A percentile compares a stretch with the other conserved stretches of the same genome.
Conservation (phyloP, 1,284 basidiomycete species). For the Pseudozyma sp. region DNA sequence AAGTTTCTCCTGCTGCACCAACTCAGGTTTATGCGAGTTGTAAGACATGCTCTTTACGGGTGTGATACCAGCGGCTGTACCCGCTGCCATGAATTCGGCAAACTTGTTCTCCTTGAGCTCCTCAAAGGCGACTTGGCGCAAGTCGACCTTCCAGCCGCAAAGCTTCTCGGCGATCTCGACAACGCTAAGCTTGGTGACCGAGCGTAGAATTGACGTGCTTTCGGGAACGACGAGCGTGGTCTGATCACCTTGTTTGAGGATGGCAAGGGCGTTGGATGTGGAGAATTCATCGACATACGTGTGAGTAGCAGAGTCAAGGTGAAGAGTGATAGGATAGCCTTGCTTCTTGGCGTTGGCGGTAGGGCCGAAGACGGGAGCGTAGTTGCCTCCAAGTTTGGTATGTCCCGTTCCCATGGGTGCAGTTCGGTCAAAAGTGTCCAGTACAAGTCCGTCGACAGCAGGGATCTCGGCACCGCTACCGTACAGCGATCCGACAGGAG, state of each 20-base stretch:
- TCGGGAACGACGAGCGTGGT: conserved; percentile 53
- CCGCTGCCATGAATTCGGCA: conserved; percentile 63
- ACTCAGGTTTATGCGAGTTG: conserved; percentile 56
- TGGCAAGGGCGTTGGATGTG: conserved; percentile 68
- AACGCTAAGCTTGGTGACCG: conserved; percentile 58
- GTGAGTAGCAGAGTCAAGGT: conserved; percentile 61
- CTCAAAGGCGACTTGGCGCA: conserved; percentile 63
- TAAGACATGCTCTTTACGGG: conserved; percentile 69
- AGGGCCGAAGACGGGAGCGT: conserved; percentile 66
- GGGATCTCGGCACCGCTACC: conserved; percentile 64
- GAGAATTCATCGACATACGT: conserved; percentile 68
- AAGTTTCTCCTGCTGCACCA: conserved; percentile 34
- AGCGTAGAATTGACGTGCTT: conserved; percentile 51
- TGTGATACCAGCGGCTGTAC: conserved; percentile 67
- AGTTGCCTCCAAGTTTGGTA: conserved; percentile 69
- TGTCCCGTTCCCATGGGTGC: conserved; percentile 66
- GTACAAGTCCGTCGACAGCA: conserved; percentile 67
- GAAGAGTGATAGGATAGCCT: conserved; percentile 69
- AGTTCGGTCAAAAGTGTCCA: conserved; percentile 68
- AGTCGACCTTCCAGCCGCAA: conserved; percentile 68
- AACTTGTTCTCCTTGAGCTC: conserved; percentile 56
- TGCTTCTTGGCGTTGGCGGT: conserved; percentile 65
- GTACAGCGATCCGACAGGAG: conserved; percentile 69
- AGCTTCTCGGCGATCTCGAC: conserved; percentile 62
- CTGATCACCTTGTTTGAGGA: conserved; percentile 43